Percentiles rank a stretch among this genome's conserved stretches.
Conservation (phyloP, 148 eudicot species). For the Pharnaceum exiguum region DNA sequence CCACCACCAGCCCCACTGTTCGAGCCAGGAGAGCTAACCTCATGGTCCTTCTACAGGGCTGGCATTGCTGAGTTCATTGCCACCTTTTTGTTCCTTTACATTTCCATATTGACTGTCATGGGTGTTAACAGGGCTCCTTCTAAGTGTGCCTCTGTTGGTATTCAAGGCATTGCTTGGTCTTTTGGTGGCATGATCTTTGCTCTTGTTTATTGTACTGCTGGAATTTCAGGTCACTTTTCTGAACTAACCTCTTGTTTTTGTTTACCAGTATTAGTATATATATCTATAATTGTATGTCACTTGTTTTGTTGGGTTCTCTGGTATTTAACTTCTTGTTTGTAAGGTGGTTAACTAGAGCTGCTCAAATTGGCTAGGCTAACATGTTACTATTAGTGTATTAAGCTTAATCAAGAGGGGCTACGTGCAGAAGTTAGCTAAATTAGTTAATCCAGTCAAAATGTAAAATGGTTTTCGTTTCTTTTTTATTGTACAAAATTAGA, state of each 20-base stretch:
- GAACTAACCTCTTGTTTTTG: neutral
- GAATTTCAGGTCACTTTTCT: constrained; percentile 39
- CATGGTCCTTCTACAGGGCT: constrained; percentile 54
- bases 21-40: constrained; percentile 43
- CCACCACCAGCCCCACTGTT: constrained; percentile 55
- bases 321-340: neutral
- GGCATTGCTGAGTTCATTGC: constrained; percentile 61
- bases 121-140: constrained; percentile 31
- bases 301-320: too few species aligned
- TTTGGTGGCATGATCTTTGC: constrained; percentile 66
- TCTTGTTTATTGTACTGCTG: constrained; percentile 59
- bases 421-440: too few species aligned
- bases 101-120: constrained; percentile 46
- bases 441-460: too few species aligned
- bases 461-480: too few species aligned
- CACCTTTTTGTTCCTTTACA: constrained; percentile 48
- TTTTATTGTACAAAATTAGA: too few species aligned
- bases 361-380: too few species aligned
- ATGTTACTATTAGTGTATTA: too few species aligned
- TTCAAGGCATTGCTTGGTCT: constrained; percentile 62
- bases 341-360: too few species aligned
- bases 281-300: too few species aligned
- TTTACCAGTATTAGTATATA: too few species aligned
- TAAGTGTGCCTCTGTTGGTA: constrained; percentile 46
- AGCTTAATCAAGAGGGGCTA: too few species aligned